Base-by-base conservation (phyloP, 2,329 filamentous ascomycete genomes). In the Monosporascus sp. region DNA sequence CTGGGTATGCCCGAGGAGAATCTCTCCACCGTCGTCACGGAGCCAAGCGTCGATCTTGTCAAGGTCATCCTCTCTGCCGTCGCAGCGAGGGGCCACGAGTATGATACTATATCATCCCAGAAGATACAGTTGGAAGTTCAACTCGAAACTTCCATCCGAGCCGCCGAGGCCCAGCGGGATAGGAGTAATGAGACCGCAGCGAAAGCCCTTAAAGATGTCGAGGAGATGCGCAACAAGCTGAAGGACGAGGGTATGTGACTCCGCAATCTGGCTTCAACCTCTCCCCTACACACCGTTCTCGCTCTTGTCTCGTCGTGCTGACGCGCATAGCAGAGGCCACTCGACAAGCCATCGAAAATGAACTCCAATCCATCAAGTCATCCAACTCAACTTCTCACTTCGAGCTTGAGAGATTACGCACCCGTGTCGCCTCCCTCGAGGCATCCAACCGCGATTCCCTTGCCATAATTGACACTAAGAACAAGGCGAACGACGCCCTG, bases 111-210 rank as follows among this genome's bases (percentile, higher is more conserved):
- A 41, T 90, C 87, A 63, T 87, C 93, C 9, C 89, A 96, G 60
- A 97, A 97, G 74, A 80, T 97, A 45, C 87, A 90, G 61, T 77
- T 89, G 46, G 91, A 96, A 64, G 94, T 99, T 45, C 92, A 97
- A 75, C 81, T 97, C 7, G 94, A 99, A 70, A 94, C 91, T 70
- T 88, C 87, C 18, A 87, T 96, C 48, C 87, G 91, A 63, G 88
- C 83, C 60, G 87, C 88, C 55, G 93, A 97, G 68, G 85, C 87
- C 24, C 89, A 91, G 71, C 86, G 86, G 60, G 90, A 93, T 66
- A 83, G 86, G 8, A 84, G 94, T 68, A 96, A 94, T 72, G 79
- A 82, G 6, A 89, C 88, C 1, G 82, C 91, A 45, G 91, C 95
- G 57, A 93, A 93, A 69, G 87, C 88, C 9, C 79, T 92, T 56